Evolutionary conservation across 495 filamentous ascomycete species (phyloP), one percentile per base, ranked within the genome.

Genomic region (Trichoderma asperelloides): DNA sequence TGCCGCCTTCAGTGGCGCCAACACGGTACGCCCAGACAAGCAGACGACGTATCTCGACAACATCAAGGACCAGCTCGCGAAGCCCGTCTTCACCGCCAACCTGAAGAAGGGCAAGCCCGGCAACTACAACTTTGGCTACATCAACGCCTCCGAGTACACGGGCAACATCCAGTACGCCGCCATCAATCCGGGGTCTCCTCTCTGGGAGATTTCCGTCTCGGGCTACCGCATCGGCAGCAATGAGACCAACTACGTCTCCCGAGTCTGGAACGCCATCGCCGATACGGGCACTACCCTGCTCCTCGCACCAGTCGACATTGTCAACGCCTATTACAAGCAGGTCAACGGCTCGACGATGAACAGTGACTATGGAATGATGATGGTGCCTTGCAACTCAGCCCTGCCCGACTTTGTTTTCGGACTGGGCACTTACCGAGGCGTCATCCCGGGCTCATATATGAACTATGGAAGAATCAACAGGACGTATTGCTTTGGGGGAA

Each of bases 31-130:
- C 57, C 89, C 88, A 65, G 87, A 96, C 28, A 89, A 91, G 66
- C 86, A 88, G 66, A 96, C 96, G 74, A 90, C 89, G 0, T 91
- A 91, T 11, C 82, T 98, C 27, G 93, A 97, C 74, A 90, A 93
- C 73, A 91, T 98, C 69, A 93, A 93, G 1, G 93, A 97, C 55
- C 89, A 92, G 66, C 87, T 98, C 62, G 91, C 91, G 69, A 86
- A 96, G 78, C 85, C 96, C 55, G 80, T 94, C 28, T 96, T 96
- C 25, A 84, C 85, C 18, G 89, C 91, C 62, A 95, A 98, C 77
- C 91, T 93, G 67, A 80, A 84, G 67, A 78, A 66, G 39, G 71
- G 75, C 74, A 71, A 27, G 71, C 28, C 87, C 27, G 90, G 90
- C 33, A 81, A 76, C 55, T 91, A 90, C 71, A 87, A 90, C 78